These are phyloP conservation scores for Trapa bicornis DNA, from an alignment of 345 rosid genomes.

Conservation along the genomic window DNA sequence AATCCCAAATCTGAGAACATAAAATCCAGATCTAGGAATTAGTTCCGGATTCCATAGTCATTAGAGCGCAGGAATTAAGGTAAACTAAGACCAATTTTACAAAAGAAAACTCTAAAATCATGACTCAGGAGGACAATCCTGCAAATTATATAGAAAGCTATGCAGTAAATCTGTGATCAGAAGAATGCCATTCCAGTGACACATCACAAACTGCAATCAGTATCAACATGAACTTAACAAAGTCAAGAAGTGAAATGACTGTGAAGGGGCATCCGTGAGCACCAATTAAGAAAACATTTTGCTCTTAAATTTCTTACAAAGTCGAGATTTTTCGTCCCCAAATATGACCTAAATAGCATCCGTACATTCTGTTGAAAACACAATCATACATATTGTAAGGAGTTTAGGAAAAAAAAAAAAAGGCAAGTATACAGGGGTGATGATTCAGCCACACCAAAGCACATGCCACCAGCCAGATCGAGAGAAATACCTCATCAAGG, in stretches of 20 bases:
- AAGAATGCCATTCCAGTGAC: neutral
- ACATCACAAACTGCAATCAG: neutral
- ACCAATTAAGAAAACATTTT: neutral
- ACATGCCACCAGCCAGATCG: constrained; percentile 13
- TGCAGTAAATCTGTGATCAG: neutral
- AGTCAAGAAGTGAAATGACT: neutral
- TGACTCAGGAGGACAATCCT: neutral
- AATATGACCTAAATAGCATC: too few species aligned
- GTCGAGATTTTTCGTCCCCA: too few species aligned
- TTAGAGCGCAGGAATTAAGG: neutral
- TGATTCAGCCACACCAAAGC: neutral
- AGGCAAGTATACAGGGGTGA: neutral
- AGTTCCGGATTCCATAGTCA: neutral
- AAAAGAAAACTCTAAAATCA: too few species aligned
- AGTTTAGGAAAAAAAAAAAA: too few species aligned
- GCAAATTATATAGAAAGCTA: neutral
- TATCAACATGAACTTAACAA: neutral
- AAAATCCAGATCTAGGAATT: neutral
- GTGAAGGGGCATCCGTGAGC: neutral
- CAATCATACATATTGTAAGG: too few species aligned
- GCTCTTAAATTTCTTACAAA: too few species aligned
- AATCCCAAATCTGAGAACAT: neutral
- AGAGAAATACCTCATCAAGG: constrained; percentile 8
- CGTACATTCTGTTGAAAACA: too few species aligned
- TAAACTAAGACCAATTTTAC: neutral